These are phyloP conservation scores for Boletus coccyginus DNA, from an alignment of 768 basidiomycete species.

Conservation along the genomic window DNA sequence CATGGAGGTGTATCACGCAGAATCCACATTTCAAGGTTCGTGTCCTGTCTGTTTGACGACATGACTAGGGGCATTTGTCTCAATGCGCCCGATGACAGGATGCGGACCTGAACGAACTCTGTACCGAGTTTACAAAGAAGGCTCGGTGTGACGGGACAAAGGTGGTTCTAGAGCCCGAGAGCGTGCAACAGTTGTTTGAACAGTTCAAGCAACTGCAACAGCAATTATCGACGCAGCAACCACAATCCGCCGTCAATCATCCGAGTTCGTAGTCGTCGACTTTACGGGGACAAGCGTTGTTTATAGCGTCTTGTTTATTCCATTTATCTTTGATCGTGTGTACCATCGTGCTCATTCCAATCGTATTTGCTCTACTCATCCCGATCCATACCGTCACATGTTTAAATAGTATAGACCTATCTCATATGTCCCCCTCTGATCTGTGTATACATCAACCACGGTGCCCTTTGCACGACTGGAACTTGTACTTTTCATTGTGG, in stretches of 20 bases:
- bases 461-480: no score
- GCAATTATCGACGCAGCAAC: constrained; percentile 9
- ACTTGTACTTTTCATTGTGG: no score
- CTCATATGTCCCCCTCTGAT: neutral
- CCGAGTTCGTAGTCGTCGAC: constrained; percentile 11
- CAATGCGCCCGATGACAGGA: constrained; percentile 42
- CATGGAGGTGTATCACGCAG: constrained; percentile 74
- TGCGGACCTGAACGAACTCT: constrained; percentile 75
- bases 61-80: neutral
- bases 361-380: neutral
- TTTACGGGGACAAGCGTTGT: neutral
- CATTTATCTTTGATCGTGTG: constrained; percentile 17
- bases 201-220: constrained; percentile 32
- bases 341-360: constrained; percentile 9
- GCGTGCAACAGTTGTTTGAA: constrained; percentile 44
- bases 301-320: constrained; percentile 17
- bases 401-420: constrained; percentile 2
- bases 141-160: constrained; percentile 83
- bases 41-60: constrained; percentile 9
- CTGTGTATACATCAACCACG: no score
- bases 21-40: constrained; percentile 75
- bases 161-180: constrained; percentile 64
- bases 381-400: neutral
- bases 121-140: constrained; percentile 75
- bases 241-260: constrained; percentile 1